A percentile compares a stretch with the other conserved stretches of the same genome.
Conservation (phyloP, 2,329 filamentous ascomycete species). For the Trichoderma hamatum region DNA sequence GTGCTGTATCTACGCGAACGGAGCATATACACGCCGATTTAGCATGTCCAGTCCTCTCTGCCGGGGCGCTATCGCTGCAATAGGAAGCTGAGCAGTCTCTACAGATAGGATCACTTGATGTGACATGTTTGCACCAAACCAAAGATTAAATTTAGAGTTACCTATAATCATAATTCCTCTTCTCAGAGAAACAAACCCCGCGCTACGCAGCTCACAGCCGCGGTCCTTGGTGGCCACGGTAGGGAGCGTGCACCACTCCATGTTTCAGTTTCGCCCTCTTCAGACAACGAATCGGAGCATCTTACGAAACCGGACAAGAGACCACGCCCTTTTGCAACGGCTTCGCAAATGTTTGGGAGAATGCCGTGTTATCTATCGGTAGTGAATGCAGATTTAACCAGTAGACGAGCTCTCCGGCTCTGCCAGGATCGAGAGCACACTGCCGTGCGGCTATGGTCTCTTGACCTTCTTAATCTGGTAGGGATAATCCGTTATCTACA, state of each 20-base stretch:
- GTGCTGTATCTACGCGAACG: neutral
- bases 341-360: neutral
- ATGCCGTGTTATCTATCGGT: neutral
- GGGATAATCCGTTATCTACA: conserved; percentile 5
- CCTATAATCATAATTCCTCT: neutral
- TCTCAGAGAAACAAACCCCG: neutral
- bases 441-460: neutral
- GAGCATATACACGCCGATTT: neutral
- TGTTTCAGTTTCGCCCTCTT: neutral
- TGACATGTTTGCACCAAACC: neutral
- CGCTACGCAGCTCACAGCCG: neutral
- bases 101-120: neutral
- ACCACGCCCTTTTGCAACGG: neutral
- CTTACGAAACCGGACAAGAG: neutral
- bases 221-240: neutral
- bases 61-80: neutral
- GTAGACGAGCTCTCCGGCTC: neutral
- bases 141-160: neutral
- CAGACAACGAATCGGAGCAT: neutral
- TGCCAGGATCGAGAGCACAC: conserved; percentile 1
- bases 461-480: conserved; percentile 16
- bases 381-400: neutral
- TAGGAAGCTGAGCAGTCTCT: neutral
- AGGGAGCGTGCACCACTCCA: neutral
- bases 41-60: neutral